Evolutionary conservation across 164 flowering plant species (phyloP).

Genomic region (Kingdonia uniflora): DNA sequence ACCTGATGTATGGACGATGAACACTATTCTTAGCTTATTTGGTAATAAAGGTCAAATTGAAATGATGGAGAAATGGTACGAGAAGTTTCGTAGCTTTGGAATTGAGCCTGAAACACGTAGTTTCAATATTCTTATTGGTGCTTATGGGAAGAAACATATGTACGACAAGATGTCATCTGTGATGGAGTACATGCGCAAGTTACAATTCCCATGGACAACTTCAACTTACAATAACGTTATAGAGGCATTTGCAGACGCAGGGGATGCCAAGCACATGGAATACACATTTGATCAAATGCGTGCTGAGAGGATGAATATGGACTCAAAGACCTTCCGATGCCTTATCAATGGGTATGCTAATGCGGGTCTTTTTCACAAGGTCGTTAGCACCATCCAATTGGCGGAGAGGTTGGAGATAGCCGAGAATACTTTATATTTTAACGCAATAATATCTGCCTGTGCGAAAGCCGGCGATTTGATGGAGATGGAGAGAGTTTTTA

Average conservation of each 20-base stretch:
- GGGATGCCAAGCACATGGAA: slow-evolving; percentile 91
- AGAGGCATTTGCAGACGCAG: slow-evolving; percentile 82
- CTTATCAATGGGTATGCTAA: slow-evolving; percentile 83
- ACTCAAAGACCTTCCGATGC: slow-evolving; percentile 86
- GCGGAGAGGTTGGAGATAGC: slow-evolving; percentile 84
- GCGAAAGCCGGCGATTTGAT: slow-evolving; percentile 82
- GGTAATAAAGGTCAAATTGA: slow-evolving; percentile 85
- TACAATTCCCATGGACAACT: slow-evolving; percentile 87
- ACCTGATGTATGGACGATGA: slow-evolving; percentile 99
- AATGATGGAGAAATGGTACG: slow-evolving; percentile 93
- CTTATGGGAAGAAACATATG: slow-evolving; percentile 86
- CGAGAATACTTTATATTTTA: slow-evolving; percentile 60
- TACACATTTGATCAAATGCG: slow-evolving; percentile 92
- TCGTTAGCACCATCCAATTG: slow-evolving; percentile 53
- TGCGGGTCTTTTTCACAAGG: slow-evolving; percentile 82
- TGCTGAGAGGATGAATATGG: slow-evolving; percentile 79
- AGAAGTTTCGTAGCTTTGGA: slow-evolving; percentile 79
- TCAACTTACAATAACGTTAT: slow-evolving; percentile 90
- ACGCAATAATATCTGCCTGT: slow-evolving; percentile 83
- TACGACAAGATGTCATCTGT: slow-evolving; percentile 97
- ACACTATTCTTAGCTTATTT: slow-evolving; percentile 66
- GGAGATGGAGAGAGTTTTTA: slow-evolving; percentile 90
- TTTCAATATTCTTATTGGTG: slow-evolving; percentile 87
- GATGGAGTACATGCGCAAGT: slow-evolving; percentile 95
- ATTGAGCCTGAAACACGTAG: slow-evolving; percentile 92